These are phyloP conservation scores for Fusarium anthophilum DNA, from an alignment of 2,329 filamentous ascomycete genomes.

Conservation along the genomic window DNA sequence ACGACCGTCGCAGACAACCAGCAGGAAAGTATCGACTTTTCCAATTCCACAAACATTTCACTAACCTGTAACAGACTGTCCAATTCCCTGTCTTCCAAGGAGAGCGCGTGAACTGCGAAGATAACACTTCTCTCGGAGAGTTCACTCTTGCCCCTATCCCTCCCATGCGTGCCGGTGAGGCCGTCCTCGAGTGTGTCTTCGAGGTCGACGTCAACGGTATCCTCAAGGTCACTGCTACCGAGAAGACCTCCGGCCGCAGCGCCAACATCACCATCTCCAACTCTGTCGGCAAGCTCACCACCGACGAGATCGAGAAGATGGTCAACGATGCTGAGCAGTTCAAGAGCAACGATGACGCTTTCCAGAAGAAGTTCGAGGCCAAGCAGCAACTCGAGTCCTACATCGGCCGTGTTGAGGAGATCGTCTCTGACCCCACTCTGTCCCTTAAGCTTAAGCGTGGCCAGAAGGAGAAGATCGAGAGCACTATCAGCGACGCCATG, in stretches of 20 bases:
- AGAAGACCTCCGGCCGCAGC: conserved; percentile 97
- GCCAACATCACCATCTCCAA: conserved; percentile 99
- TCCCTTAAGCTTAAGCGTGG: conserved; percentile 98
- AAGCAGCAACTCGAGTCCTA: conserved; percentile 99
- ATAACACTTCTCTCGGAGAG: conserved; percentile 97
- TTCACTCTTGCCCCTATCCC: conserved; percentile 92
- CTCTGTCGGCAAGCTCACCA: conserved; percentile 98
- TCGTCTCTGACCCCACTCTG: conserved; percentile 94
- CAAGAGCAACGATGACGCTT: conserved; percentile 97
- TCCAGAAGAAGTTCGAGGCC: conserved; percentile 99
- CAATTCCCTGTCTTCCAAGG: conserved; percentile 92
- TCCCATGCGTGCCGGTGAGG: conserved; percentile 92
- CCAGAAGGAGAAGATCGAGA: conserved; percentile 99
- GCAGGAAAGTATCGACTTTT: conserved; percentile 48
- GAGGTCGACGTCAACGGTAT: conserved; percentile 99
- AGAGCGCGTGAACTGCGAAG: conserved; percentile 97
- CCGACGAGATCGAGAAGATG: conserved; percentile 96
- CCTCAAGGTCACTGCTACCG: conserved; percentile 97
- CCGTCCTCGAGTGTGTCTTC: conserved; percentile 97
- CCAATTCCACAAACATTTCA: not conserved
- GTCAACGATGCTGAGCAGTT: conserved; percentile 97
- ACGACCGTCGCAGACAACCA: conserved; percentile 84
- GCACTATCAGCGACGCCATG: conserved; percentile 96
- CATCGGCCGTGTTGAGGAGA: conserved; percentile 98
- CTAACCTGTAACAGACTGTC: conserved; percentile 35